phyloP scores from a whole-genome alignment of 805 yeast genomes.

The Wickerhamomyces silvicola region DNA sequence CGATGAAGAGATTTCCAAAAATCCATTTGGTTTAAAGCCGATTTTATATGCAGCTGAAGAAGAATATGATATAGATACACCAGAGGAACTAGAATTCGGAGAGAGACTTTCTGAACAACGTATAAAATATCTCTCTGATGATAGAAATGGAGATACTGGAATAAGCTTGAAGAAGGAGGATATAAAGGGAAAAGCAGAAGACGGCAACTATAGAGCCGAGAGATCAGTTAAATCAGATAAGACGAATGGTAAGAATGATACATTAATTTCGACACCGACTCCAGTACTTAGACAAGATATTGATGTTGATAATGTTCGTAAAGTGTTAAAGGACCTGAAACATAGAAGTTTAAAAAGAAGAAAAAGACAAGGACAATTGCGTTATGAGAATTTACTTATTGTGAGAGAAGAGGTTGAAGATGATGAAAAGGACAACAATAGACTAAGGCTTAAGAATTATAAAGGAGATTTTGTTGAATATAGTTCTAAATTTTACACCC shows the following conservation, averaged over 20 bases:
- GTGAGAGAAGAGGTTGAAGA: constrained; percentile 8
- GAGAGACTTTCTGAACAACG: constrained; percentile 32
- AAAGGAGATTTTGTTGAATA: constrained; percentile 23
- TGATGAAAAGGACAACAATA: constrained; percentile 10
- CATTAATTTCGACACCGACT: constrained; percentile 1
- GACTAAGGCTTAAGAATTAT: constrained; percentile 20
- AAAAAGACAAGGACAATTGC: constrained; percentile 11
- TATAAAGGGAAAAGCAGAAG: constrained; percentile 1
- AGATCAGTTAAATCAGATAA: not conserved
- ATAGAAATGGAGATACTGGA: constrained; percentile 8
- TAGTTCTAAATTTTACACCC: constrained; percentile 11
- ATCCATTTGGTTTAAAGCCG: constrained; percentile 56
- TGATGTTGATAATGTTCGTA: constrained; percentile 17
- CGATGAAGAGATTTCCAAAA: constrained; percentile 39
- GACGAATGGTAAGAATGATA: not conserved
- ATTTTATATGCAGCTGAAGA: constrained; percentile 21
- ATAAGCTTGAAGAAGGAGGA: not conserved
- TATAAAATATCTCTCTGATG: constrained; percentile 25
- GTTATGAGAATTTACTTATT: constrained; percentile 13
- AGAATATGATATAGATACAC: constrained; percentile 36
- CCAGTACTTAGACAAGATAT: constrained; percentile 19
- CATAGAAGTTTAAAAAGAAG: constrained; percentile 9
- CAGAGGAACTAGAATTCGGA: constrained; percentile 37
- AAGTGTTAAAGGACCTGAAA: constrained; percentile 9
- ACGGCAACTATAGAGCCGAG: not conserved